Base-by-base conservation (phyloP, 768 basidiomycete species). In the Pulveroboletus sp. region DNA sequence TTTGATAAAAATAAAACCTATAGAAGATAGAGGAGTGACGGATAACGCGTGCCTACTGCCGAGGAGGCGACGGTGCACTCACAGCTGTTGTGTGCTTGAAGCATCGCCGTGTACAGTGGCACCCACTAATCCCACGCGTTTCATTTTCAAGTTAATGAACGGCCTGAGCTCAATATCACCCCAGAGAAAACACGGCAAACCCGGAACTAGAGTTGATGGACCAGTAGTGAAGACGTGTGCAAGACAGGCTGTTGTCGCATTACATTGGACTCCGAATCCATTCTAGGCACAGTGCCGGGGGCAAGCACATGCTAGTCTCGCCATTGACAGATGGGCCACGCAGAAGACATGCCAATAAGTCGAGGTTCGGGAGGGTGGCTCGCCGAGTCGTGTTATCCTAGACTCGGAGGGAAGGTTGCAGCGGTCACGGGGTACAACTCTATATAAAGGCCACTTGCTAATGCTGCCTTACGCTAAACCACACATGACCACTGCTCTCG, bases 391-490 rank as follows among this genome's bases (percentile, higher is more conserved):
- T 14, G 16, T 14, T 11, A 23, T 10, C 11, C 20, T 17, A 8
- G 45, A 49, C 12, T 31, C 31, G 31, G 14, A 34, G 50, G 49
- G n/a, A n/a, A n/a, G n/a, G n/a, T n/a, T n/a, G n/a, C n/a, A n/a
- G n/a, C n/a, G n/a, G n/a, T n/a, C n/a, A n/a, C n/a, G n/a, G n/a
- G n/a, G n/a, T n/a, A n/a, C n/a, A n/a, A n/a, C n/a, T n/a, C n/a
- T n/a, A n/a, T n/a, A n/a, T n/a, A n/a, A n/a, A n/a, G n/a, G n/a
- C n/a, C n/a, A n/a, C n/a, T n/a, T n/a, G n/a, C n/a, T n/a, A n/a
- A n/a, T n/a, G n/a, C n/a, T n/a, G n/a, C n/a, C n/a, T n/a, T n/a
- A n/a, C n/a, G n/a, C n/a, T n/a, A n/a, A n/a, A n/a, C n/a, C n/a
- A n/a, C n/a, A n/a, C n/a, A n/a, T n/a, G n/a, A n/a, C n/a, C n/a